Evolutionary conservation across 306 rosid genomes (phyloP).

Genomic region (Quercus ilex): DNA sequence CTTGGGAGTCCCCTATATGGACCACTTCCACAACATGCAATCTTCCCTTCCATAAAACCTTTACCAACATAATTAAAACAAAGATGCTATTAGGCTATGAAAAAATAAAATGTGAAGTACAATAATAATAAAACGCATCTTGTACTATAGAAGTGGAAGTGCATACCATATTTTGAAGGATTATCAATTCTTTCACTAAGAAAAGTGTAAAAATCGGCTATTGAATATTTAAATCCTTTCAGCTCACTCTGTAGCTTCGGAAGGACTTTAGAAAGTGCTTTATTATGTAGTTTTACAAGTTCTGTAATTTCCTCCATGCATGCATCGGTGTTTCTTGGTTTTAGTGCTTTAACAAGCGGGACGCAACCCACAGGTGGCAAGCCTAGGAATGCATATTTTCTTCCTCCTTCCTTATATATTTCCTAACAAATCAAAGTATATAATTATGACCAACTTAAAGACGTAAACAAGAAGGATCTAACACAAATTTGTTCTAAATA

Average conservation of each 20-base stretch:
- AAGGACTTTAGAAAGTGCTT: conserved; percentile 16
- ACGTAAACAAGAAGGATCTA: too few species aligned
- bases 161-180: not conserved
- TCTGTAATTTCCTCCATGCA: conserved; percentile 19
- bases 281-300: conserved; percentile 24
- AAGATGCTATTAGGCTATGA: too few species aligned
- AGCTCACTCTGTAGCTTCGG: not conserved
- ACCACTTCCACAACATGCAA: too few species aligned
- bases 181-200: not conserved
- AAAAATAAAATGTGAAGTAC: too few species aligned
- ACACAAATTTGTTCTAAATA: too few species aligned
- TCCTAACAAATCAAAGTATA: not conserved
- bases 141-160: not conserved
- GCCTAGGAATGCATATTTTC: conserved; percentile 4
- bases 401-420: not conserved
- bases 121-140: too few species aligned
- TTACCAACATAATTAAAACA: too few species aligned
- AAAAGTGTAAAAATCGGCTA: not conserved
- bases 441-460: not conserved
- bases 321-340: conserved; percentile 8
- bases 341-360: conserved; percentile 3
- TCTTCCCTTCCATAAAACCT: too few species aligned
- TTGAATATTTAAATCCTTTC: not conserved
- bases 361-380: conserved; percentile 22
- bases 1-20: conserved; percentile 33